Conservation (phyloP, 192 early-diverging fungal species). For the Backusella westeae region DNA sequence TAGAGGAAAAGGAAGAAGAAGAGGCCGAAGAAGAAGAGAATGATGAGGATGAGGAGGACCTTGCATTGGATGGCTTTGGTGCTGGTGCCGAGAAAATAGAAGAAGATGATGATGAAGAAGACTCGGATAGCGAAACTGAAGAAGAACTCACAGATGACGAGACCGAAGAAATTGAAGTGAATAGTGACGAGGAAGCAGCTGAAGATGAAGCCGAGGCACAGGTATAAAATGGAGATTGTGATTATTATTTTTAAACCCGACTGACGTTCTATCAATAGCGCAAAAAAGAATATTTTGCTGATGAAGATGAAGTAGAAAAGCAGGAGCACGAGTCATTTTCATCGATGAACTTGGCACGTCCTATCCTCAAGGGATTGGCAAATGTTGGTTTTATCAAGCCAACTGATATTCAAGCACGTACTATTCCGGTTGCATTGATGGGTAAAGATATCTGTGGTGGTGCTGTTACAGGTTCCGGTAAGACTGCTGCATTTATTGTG, state of each 20-base stretch:
- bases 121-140: slow-evolving; percentile 43
- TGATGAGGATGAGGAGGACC: slow-evolving; percentile 34
- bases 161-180: slow-evolving; percentile 38
- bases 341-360: slow-evolving; percentile 90
- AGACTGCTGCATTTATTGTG: slow-evolving; percentile 96
- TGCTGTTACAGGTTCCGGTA: slow-evolving; percentile 98
- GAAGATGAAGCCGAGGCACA: slow-evolving; percentile 37
- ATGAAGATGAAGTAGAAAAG: slow-evolving; percentile 39
- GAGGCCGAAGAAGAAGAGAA: slow-evolving; percentile 14
- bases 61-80: slow-evolving; percentile 30
- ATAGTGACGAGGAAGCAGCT: slow-evolving; percentile 35
- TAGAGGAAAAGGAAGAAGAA: slow-evolving; percentile 41
- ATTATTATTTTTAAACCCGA: not conserved
- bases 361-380: slow-evolving; percentile 89
- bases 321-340: slow-evolving; percentile 80
- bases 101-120: slow-evolving; percentile 45
- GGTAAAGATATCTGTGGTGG: slow-evolving; percentile 98
- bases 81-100: slow-evolving; percentile 27
- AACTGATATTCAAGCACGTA: slow-evolving; percentile 88
- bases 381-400: slow-evolving; percentile 90
- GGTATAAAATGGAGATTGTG: not conserved
- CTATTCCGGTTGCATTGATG: slow-evolving; percentile 93
- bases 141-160: slow-evolving; percentile 46
- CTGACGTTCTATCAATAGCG: slow-evolving; percentile 34
- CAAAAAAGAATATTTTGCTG: slow-evolving; percentile 63